Conservation (phyloP, 2,329 filamentous ascomycete genomes). For the Aaosphaeria arxii region DNA sequence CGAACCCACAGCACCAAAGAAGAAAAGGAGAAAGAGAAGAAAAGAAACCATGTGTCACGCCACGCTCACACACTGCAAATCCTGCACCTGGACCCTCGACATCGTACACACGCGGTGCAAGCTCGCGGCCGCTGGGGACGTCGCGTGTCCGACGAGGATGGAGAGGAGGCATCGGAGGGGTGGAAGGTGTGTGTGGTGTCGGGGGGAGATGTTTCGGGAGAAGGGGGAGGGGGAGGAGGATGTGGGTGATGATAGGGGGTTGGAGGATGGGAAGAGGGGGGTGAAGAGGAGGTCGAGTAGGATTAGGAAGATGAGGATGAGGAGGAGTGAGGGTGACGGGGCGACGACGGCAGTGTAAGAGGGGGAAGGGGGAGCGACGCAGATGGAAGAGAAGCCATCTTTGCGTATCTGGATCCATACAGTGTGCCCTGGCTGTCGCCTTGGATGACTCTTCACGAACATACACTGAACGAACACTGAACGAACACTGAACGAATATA, state of each 20-base stretch:
- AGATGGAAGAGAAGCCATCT: too few relatives aligned
- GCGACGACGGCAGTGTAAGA: background rate
- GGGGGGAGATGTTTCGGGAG: background rate
- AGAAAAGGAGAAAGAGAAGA: too few relatives aligned
- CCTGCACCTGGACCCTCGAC: constrained; percentile 11
- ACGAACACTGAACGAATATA: too few relatives aligned
- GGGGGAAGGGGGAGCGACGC: too few relatives aligned
- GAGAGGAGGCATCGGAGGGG: constrained; percentile 3
- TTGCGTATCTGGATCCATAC: too few relatives aligned
- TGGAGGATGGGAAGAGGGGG: background rate
- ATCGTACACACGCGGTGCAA: constrained; percentile 18
- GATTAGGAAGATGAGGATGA: background rate
- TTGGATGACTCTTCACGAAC: too few relatives aligned
- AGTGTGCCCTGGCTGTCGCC: too few relatives aligned
- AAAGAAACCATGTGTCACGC: constrained; percentile 21
- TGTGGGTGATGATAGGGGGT: background rate
- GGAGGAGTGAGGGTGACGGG: background rate
- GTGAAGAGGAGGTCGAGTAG: background rate
- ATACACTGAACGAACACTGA: too few relatives aligned
- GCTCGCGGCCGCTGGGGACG: constrained; percentile 17
- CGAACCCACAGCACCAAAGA: too few relatives aligned
- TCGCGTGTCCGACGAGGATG: constrained; percentile 23
- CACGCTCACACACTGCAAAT: constrained; percentile 15
- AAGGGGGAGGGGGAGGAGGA: background rate
- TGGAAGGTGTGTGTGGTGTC: background rate